Base-by-base conservation (phyloP, 139 green algal species). In the Chlorella sp. region DNA sequence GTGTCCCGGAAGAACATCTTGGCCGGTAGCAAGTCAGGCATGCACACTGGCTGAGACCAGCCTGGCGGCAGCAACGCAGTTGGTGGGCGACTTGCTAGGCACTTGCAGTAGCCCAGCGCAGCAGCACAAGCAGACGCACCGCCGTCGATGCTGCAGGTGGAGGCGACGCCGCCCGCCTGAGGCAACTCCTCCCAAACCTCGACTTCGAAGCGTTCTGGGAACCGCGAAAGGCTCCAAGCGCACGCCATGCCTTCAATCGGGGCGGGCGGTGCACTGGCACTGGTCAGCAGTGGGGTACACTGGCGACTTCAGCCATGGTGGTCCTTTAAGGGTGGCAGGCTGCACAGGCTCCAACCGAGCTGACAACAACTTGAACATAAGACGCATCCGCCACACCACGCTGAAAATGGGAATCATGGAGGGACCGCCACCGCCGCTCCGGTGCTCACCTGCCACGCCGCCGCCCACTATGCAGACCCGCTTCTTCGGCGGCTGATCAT, bases 181-280 rank as follows among this genome's bases (percentile, higher is more conserved):
- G 91, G 85, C 79, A 95, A 75, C 21, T 89, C 84, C 83, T 96
- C 94, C 94, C 93, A 95, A 53, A 96, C 91, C 60, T 95, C 90
- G 39, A 95, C 93, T 24, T 96, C 91, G 61, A 95, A 96, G 7
- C 89, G 91, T 11, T 95, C 94, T 0, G 94, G 94, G 77, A 86
- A 89, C 40, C 94, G 91, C 16, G 91, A 92, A 28, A 96, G 90
- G 40, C 84, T 93, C 94, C 94, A 96, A 7, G 94, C 94, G 60
- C 92, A 95, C 1, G 94, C 92, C 32, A 93, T 95, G 30, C 94
- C 94, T 96, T 90, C 64, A 36, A 0, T 11, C 40, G 1, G 30
- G 34, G 36, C 9, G 15, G 75, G 75, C 26, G 75, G 75, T 34
- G 36, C 40, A 34, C 75, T n/a, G n/a, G 36, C n/a, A 7, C 32